Percentiles rank a stretch among this genome's conserved stretches.
These are phyloP conservation scores for Nakazawaea laoshanensis DNA, from an alignment of 805 yeast species.

Conservation along the genomic window DNA sequence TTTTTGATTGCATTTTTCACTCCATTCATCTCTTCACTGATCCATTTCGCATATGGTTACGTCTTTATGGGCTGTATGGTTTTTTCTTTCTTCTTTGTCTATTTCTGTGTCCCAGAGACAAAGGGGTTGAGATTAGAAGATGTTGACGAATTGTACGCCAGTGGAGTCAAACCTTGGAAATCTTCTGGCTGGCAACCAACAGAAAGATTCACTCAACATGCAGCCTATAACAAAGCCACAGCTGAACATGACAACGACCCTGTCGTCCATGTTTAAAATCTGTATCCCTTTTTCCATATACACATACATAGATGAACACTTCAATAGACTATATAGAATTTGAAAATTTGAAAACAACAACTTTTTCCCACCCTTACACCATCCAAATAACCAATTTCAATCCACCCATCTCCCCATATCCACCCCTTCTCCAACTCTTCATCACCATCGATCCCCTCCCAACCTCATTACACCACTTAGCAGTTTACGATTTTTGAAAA, in stretches of 20 bases:
- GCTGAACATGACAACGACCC: slow-evolving; percentile 3
- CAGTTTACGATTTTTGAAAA: too few relatives aligned
- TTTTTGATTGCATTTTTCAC: slow-evolving; percentile 50
- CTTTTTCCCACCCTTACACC: too few relatives aligned
- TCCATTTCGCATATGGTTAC: slow-evolving; percentile 49
- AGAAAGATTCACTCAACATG: slow-evolving; percentile 7
- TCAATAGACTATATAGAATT: too few relatives aligned
- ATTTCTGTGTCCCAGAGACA: slow-evolving; percentile 45
- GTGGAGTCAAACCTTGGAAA: slow-evolving; percentile 11
- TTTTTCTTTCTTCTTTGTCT: slow-evolving; percentile 46
- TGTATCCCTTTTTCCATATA: too few relatives aligned
- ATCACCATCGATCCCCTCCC: background rate
- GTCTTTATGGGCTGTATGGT: slow-evolving; percentile 48
- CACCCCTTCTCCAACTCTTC: background rate
- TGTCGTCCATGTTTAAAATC: too few relatives aligned
- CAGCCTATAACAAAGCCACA: slow-evolving; percentile 7
- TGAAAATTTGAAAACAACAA: too few relatives aligned
- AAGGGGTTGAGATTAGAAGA: slow-evolving; percentile 50
- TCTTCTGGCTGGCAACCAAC: slow-evolving; percentile 10
- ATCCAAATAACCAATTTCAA: too few relatives aligned
- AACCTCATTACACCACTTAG: background rate
- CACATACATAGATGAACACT: too few relatives aligned
- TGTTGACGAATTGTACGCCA: slow-evolving; percentile 42
- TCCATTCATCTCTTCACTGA: slow-evolving; percentile 45
- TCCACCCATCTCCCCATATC: background rate